phyloP scores from a whole-genome alignment of 2,329 filamentous ascomycete genomes.

The Penicillium sp. region DNA sequence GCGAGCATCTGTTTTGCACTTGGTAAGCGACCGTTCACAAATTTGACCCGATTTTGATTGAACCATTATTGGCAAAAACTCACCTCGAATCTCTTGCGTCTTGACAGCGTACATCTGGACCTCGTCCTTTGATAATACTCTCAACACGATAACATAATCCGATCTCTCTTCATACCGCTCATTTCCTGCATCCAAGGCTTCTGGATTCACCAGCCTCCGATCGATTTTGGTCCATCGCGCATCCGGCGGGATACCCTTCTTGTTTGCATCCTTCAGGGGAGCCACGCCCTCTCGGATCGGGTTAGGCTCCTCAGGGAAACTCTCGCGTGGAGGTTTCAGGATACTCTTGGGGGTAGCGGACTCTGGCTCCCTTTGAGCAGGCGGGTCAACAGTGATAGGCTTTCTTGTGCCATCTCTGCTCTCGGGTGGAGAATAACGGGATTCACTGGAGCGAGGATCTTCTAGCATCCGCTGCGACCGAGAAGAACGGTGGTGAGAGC shows the following conservation, averaged over 20 bases:
- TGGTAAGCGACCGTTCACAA: constrained; percentile 11
- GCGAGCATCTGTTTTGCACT: constrained; percentile 37
- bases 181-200: constrained; percentile 81
- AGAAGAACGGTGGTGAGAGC: constrained; percentile 27
- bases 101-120: constrained; percentile 84
- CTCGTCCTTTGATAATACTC: constrained; percentile 85
- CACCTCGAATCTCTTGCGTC: constrained; percentile 81
- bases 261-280: constrained; percentile 84
- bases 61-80: constrained; percentile 29
- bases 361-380: constrained; percentile 60
- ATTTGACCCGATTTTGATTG: neutral
- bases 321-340: constrained; percentile 76
- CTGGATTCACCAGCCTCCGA: constrained; percentile 84
- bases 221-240: constrained; percentile 95
- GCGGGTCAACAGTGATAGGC: constrained; percentile 31
- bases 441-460: constrained; percentile 19
- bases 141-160: constrained; percentile 89
- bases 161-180: constrained; percentile 91
- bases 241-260: constrained; percentile 72
- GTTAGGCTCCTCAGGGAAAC: constrained; percentile 85
- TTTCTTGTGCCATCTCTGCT: constrained; percentile 30
- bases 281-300: constrained; percentile 87
- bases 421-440: constrained; percentile 23
- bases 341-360: constrained; percentile 74
- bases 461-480: constrained; percentile 29